phyloP scores from a whole-genome alignment of 768 basidiomycete species.

The Infundibulicybe gibba region DNA sequence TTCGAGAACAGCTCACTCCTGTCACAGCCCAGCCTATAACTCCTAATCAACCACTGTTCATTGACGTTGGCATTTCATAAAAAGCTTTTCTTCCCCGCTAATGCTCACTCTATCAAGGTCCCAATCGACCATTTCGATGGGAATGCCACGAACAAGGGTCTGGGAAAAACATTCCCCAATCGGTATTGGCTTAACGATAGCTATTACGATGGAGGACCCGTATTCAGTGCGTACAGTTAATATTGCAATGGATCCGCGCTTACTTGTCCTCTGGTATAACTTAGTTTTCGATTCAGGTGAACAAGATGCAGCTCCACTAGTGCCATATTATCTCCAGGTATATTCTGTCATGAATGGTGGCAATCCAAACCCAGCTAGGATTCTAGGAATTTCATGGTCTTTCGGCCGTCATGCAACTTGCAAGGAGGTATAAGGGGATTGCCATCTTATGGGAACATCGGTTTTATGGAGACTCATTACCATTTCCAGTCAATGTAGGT shows the following conservation, averaged over 20 bases:
- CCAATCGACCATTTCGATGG: slow-evolving; percentile 43
- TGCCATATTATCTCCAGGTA: slow-evolving; percentile 46
- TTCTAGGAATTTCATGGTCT: slow-evolving; percentile 43
- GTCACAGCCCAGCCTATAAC: too few species aligned
- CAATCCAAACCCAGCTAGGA: background rate
- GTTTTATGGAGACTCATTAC: slow-evolving; percentile 43
- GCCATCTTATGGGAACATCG: slow-evolving; percentile 51
- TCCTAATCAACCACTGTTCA: too few species aligned
- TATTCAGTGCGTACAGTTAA: slow-evolving; percentile 30
- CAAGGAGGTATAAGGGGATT: slow-evolving; percentile 40
- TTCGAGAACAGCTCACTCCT: too few species aligned
- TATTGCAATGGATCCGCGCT: background rate
- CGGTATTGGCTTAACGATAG: slow-evolving; percentile 48
- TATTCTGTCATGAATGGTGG: background rate
- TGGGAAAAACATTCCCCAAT: slow-evolving; percentile 32
- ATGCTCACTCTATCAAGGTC: slow-evolving; percentile 26
- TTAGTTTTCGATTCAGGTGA: slow-evolving; percentile 51
- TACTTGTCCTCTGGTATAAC: background rate
- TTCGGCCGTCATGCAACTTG: slow-evolving; percentile 43
- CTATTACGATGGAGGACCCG: slow-evolving; percentile 46
- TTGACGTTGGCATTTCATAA: too few species aligned
- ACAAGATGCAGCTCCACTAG: slow-evolving; percentile 41
- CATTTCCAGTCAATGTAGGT: slow-evolving; percentile 42
- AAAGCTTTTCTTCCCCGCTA: too few species aligned
- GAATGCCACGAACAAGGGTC: slow-evolving; percentile 8